These are phyloP conservation scores for Talaromyces sp. DNA, from an alignment of 2,329 filamentous ascomycete genomes.

Conservation along the genomic window DNA sequence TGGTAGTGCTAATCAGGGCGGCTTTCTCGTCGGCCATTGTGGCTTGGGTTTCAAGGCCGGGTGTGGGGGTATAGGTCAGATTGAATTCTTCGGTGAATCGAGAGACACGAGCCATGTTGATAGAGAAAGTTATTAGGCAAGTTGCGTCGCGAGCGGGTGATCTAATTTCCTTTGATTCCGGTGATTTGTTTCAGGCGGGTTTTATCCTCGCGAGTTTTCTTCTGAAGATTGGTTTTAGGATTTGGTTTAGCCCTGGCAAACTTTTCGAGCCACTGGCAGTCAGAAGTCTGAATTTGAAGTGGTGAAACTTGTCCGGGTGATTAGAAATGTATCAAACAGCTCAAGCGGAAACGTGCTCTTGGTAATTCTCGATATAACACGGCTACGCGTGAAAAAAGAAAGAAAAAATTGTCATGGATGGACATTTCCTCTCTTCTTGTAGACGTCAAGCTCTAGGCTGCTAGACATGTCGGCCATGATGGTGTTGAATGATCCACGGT, in stretches of 20 bases:
- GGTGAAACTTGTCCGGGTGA: background rate
- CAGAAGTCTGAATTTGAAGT: background rate
- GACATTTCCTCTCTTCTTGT: background rate
- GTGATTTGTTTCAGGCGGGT: background rate
- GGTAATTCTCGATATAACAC: background rate
- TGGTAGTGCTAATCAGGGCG: background rate
- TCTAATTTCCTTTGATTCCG: background rate
- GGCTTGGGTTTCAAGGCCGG: background rate
- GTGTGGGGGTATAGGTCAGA: background rate
- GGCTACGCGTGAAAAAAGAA: background rate
- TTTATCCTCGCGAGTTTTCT: background rate
- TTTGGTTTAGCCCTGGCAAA: background rate
- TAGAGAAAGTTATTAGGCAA: background rate
- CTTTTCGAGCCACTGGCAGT: background rate
- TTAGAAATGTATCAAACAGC: background rate
- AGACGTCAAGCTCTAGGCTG: background rate
- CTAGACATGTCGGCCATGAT: background rate
- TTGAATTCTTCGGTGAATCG: slow-evolving; percentile 4
- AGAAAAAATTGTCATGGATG: background rate
- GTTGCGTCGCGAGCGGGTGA: background rate
- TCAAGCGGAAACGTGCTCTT: slow-evolving; percentile 4
- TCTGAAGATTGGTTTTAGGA: background rate
- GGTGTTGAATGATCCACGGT: background rate
- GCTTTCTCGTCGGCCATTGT: background rate
- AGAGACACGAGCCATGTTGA: slow-evolving; percentile 12